Conservation (phyloP, 2,329 filamentous ascomycete genomes). For the Epichloe baconii region DNA sequence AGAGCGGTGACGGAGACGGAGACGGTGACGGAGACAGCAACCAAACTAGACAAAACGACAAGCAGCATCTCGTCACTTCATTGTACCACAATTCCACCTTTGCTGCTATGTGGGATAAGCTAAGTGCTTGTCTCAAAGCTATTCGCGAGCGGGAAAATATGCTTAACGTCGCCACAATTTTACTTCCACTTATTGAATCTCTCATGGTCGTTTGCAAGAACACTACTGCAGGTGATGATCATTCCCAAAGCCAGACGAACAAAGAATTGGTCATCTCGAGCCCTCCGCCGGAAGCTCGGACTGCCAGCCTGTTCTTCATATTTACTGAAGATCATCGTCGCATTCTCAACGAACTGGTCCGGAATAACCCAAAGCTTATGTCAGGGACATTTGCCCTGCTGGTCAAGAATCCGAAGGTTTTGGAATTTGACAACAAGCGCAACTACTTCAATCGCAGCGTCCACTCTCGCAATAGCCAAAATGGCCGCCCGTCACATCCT, state of each 20-base stretch:
- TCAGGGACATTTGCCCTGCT: conserved; percentile 91
- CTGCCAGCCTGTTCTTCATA: conserved; percentile 87
- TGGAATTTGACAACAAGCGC: conserved; percentile 98
- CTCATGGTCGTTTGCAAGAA: conserved; percentile 99
- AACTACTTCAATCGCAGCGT: conserved; percentile 96
- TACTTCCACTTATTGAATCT: conserved; percentile 86
- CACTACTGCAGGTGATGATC: conserved; percentile 65
- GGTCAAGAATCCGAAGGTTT: conserved; percentile 96
- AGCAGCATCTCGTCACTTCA: conserved; percentile 73
- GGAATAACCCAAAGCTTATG: conserved; percentile 96
- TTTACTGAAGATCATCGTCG: conserved; percentile 97
- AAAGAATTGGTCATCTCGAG: conserved; percentile 65
- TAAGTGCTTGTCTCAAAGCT: conserved; percentile 76
- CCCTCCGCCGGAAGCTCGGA: conserved; percentile 61
- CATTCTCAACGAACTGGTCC: conserved; percentile 93
- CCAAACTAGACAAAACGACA: conserved; percentile 43
- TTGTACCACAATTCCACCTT: conserved; percentile 89
- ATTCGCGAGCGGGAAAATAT: conserved; percentile 90
- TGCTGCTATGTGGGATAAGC: conserved; percentile 77
- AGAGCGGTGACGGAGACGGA: conserved; percentile 32
- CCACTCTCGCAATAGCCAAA: conserved; percentile 54
- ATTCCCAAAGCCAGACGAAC: conserved; percentile 29
- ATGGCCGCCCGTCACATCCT: conserved; percentile 57
- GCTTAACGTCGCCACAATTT: conserved; percentile 91
- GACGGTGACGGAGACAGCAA: conserved; percentile 37